Percentiles rank a stretch among this genome's conserved stretches.
These are phyloP conservation scores for Pichia phayaonensis DNA, from an alignment of 805 yeast species.

Conservation along the genomic window DNA sequence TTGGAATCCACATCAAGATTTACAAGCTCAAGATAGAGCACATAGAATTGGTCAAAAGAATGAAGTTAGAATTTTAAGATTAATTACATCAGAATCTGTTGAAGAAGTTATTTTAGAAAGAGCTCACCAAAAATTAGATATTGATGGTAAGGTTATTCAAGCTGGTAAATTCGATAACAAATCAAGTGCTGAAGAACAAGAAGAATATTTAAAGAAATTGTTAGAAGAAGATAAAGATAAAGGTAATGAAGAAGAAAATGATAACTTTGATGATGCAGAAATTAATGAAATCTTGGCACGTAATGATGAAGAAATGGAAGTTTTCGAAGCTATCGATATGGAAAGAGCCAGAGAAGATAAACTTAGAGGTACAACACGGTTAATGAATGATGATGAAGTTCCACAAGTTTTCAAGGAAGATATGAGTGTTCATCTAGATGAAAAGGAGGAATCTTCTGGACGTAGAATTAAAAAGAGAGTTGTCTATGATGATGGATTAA, in stretches of 20 bases:
- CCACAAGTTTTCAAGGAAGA: slow-evolving; percentile 74
- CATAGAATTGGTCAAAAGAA: slow-evolving; percentile 87
- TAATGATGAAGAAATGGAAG: slow-evolving; percentile 48
- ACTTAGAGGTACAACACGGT: slow-evolving; percentile 33
- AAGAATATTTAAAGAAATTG: slow-evolving; percentile 62
- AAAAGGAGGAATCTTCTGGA: slow-evolving; percentile 40
- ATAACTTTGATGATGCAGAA: slow-evolving; percentile 60
- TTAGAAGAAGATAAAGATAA: slow-evolving; percentile 62
- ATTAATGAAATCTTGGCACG: slow-evolving; percentile 67
- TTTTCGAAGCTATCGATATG: slow-evolving; percentile 53
- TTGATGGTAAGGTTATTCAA: slow-evolving; percentile 84
- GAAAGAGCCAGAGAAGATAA: slow-evolving; percentile 39
- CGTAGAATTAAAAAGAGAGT: slow-evolving; percentile 59
- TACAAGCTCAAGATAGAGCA: slow-evolving; percentile 86
- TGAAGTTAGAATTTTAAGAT: slow-evolving; percentile 73
- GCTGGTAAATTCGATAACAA: slow-evolving; percentile 88
- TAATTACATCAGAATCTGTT: slow-evolving; percentile 74
- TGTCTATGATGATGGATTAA: slow-evolving; percentile 56
- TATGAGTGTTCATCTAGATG: slow-evolving; percentile 36
- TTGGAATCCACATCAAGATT: slow-evolving; percentile 90
- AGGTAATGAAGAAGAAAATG: slow-evolving; percentile 31
- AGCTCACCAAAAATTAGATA: slow-evolving; percentile 76
- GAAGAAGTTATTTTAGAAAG: slow-evolving; percentile 78
- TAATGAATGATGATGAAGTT: slow-evolving; percentile 62
- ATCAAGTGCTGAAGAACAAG: slow-evolving; percentile 82